Conservation (phyloP, 192 early-diverging fungal species). For the Thoreauomyces humboldtii region DNA sequence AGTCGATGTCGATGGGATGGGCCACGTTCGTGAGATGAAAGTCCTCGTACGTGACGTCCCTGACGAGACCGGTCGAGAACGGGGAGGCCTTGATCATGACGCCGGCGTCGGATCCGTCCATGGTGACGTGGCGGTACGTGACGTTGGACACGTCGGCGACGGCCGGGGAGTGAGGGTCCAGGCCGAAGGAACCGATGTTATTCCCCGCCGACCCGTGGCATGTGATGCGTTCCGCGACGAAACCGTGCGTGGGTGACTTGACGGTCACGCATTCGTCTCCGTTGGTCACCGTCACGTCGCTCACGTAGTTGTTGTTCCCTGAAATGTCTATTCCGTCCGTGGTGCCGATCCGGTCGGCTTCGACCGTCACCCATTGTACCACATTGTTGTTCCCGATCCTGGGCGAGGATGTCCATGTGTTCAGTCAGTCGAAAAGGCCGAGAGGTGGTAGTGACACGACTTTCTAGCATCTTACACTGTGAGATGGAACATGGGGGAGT, state of each 20-base stretch:
- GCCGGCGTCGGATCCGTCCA: conserved; percentile 15
- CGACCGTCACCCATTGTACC: not conserved
- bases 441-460: too few species aligned
- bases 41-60: conserved; percentile 18
- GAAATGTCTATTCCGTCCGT: conserved; percentile 26
- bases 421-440: too few species aligned
- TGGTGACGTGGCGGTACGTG: conserved; percentile 21
- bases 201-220: conserved; percentile 10
- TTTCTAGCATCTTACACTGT: too few species aligned
- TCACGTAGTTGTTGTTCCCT: conserved; percentile 22
- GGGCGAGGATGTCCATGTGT: too few species aligned
- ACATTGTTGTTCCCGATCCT: conserved; percentile 10
- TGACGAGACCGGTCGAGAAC: conserved; percentile 8
- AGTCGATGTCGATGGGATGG: conserved; percentile 15
- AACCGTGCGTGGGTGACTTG: conserved; percentile 17
- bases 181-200: conserved; percentile 18
- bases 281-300: conserved; percentile 14
- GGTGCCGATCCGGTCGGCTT: conserved; percentile 9
- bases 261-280: conserved; percentile 27
- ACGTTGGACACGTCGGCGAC: conserved; percentile 5
- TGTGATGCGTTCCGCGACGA: conserved; percentile 9
- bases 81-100: conserved; percentile 24
- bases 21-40: conserved; percentile 10
- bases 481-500: conserved; percentile 23
- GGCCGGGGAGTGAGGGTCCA: too few species aligned